phyloP scores from a whole-genome alignment of 805 yeast species.

The Brettanomyces bruxellensis region DNA sequence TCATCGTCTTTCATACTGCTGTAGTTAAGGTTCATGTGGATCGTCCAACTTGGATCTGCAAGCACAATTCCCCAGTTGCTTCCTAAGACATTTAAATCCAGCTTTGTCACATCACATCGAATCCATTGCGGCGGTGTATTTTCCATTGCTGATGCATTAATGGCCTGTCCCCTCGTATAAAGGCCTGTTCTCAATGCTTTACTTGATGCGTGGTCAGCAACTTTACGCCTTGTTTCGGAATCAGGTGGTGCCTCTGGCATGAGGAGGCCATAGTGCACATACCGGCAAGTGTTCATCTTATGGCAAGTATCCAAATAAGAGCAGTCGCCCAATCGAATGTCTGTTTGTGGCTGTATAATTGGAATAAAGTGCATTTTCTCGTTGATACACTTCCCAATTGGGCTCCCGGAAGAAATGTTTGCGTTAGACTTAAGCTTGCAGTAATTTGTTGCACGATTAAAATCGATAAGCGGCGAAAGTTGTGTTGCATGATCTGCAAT shows the following conservation, averaged over 20 bases:
- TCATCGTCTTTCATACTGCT: constrained; percentile 75
- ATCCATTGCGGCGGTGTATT: constrained; percentile 71
- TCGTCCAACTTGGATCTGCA: constrained; percentile 96
- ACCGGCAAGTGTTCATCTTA: constrained; percentile 70
- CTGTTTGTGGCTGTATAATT: constrained; percentile 52
- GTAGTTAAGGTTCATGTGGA: constrained; percentile 77
- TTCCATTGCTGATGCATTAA: constrained; percentile 14
- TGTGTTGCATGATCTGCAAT: constrained; percentile 27
- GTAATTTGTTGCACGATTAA: constrained; percentile 16
- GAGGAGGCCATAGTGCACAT: constrained; percentile 62
- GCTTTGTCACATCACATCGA: constrained; percentile 66
- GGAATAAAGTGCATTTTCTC: constrained; percentile 46
- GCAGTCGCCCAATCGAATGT: constrained; percentile 72
- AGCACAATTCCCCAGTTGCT: constrained; percentile 68
- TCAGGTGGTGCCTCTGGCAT: constrained; percentile 26
- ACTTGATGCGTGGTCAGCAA: constrained; percentile 6
- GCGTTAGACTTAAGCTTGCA: constrained; percentile 22
- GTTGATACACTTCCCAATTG: constrained; percentile 23
- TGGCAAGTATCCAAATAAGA: constrained; percentile 93
- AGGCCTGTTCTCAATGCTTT: constrained; percentile 24
- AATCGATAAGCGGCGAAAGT: constrained; percentile 13
- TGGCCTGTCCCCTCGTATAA: constrained; percentile 41
- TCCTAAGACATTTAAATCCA: constrained; percentile 67
- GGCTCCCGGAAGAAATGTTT: constrained; percentile 3
- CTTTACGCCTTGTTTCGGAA: constrained; percentile 1